Evolutionary conservation across 2,329 filamentous ascomycete species (phyloP).

Genomic region (Dendrostoma leiphaemia): DNA sequence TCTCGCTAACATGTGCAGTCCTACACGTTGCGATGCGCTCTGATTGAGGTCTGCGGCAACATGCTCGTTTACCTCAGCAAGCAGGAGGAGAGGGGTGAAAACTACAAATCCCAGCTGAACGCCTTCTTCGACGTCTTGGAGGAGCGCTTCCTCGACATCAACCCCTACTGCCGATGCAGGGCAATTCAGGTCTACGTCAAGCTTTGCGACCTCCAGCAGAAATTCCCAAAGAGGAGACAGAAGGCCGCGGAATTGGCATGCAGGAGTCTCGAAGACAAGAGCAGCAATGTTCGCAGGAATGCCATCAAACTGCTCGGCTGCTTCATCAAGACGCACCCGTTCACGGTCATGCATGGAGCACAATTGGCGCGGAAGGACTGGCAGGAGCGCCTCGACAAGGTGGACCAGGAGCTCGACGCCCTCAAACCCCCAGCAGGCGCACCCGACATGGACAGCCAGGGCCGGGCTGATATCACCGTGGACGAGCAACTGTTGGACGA

Average conservation of each 20-base stretch:
- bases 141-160: constrained; percentile 92
- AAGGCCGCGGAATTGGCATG: constrained; percentile 83
- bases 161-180: constrained; percentile 91
- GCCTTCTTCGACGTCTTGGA: constrained; percentile 97
- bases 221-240: constrained; percentile 90
- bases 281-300: constrained; percentile 93
- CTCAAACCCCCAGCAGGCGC: constrained; percentile 75
- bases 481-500: constrained; percentile 83
- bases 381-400: constrained; percentile 76
- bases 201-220: constrained; percentile 91
- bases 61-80: constrained; percentile 87
- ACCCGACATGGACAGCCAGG: constrained; percentile 68
- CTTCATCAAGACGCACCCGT: constrained; percentile 91
- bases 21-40: constrained; percentile 86
- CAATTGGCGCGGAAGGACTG: constrained; percentile 84
- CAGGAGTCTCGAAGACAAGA: constrained; percentile 93
- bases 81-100: constrained; percentile 86
- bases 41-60: constrained; percentile 97
- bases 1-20: constrained; percentile 51
- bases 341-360: constrained; percentile 86
- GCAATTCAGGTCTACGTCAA: constrained; percentile 91
- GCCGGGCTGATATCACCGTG: constrained; percentile 58
- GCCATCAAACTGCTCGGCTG: constrained; percentile 89
- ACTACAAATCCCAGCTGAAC: constrained; percentile 91
- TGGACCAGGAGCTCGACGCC: constrained; percentile 77